Conservation (phyloP, 2,329 filamentous ascomycete species). For the Thelonectria rubi region DNA sequence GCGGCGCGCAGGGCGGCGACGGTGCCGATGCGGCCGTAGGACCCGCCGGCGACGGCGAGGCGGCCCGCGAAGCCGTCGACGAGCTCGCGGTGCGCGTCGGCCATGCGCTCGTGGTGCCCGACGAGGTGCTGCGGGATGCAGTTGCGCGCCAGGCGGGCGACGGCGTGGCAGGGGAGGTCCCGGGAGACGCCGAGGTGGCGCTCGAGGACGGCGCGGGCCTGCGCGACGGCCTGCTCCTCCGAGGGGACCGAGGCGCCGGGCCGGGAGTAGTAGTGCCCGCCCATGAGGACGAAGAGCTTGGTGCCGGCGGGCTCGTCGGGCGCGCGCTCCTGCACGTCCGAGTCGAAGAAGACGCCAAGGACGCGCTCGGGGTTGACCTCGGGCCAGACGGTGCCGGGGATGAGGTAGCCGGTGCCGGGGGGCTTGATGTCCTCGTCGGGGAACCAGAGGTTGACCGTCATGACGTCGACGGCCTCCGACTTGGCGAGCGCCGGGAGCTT, state of each 20-base stretch:
- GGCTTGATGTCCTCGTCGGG: slow-evolving; percentile 68
- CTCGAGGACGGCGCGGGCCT: slow-evolving; percentile 75
- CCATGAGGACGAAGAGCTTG: slow-evolving; percentile 93
- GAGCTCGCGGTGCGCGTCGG: slow-evolving; percentile 63
- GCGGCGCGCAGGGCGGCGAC: slow-evolving; percentile 60
- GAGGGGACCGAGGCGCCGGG: slow-evolving; percentile 57
- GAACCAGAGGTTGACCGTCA: slow-evolving; percentile 93
- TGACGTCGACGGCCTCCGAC: slow-evolving; percentile 78
- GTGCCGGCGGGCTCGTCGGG: slow-evolving; percentile 71
- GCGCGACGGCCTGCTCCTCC: slow-evolving; percentile 70
- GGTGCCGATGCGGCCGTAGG: slow-evolving; percentile 62
- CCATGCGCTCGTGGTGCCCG: slow-evolving; percentile 75
- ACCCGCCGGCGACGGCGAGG: slow-evolving; percentile 70
- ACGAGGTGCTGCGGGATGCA: slow-evolving; percentile 93
- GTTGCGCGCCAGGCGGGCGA: slow-evolving; percentile 67
- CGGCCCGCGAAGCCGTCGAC: slow-evolving; percentile 65
- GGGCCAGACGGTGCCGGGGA: slow-evolving; percentile 76
- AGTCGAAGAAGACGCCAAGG: slow-evolving; percentile 93
- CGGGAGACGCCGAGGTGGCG: slow-evolving; percentile 77
- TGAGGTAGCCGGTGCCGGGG: slow-evolving; percentile 88
- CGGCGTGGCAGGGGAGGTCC: slow-evolving; percentile 66
- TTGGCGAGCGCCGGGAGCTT: slow-evolving; percentile 59
- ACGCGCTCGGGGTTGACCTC: slow-evolving; percentile 83
- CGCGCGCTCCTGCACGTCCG: slow-evolving; percentile 61
- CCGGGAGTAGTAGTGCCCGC: slow-evolving; percentile 86